Evolutionary conservation across 768 basidiomycete genomes (phyloP).

Genomic region (Leccinellum luteum): DNA sequence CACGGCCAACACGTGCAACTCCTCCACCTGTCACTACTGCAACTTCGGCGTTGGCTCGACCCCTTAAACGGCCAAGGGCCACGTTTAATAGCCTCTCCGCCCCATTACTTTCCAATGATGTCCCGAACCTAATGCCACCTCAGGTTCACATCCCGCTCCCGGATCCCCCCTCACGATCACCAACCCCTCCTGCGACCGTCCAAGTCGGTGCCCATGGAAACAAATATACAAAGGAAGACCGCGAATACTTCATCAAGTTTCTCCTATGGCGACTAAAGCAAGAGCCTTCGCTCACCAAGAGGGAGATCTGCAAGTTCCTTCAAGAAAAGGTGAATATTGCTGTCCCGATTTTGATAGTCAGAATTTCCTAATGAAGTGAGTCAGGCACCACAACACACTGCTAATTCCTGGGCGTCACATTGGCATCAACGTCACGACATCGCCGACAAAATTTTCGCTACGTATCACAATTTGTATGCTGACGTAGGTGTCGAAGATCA

Average conservation of each 20-base stretch:
- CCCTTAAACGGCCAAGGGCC: constrained; percentile 31
- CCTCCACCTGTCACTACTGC: constrained; percentile 18
- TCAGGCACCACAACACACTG: constrained; percentile 65
- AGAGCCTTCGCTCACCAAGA: constrained; percentile 51
- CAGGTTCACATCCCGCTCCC: constrained; percentile 59
- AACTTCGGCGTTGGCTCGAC: constrained; percentile 23
- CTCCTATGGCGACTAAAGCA: constrained; percentile 58
- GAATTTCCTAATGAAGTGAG: constrained; percentile 8
- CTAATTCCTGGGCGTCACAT: constrained; percentile 63
- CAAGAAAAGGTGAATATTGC: constrained; percentile 46
- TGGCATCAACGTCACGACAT: constrained; percentile 66
- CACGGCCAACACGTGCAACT: constrained; percentile 24
- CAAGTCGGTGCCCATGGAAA: constrained; percentile 50
- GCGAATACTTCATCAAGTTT: constrained; percentile 64
- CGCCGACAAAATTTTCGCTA: constrained; percentile 57
- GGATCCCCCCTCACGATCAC: constrained; percentile 64
- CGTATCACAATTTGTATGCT: constrained; percentile 34
- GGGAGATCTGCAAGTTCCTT: constrained; percentile 52
- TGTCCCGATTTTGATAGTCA: neutral
- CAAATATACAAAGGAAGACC: constrained; percentile 65
- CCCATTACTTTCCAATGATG: constrained; percentile 29
- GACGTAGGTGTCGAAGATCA: constrained; percentile 35
- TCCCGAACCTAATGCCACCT: constrained; percentile 56
- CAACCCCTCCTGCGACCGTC: constrained; percentile 57
- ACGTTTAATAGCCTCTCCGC: constrained; percentile 64